Evolutionary conservation across 441 rosid genomes (phyloP).

Genomic region (Croton setiger): DNA sequence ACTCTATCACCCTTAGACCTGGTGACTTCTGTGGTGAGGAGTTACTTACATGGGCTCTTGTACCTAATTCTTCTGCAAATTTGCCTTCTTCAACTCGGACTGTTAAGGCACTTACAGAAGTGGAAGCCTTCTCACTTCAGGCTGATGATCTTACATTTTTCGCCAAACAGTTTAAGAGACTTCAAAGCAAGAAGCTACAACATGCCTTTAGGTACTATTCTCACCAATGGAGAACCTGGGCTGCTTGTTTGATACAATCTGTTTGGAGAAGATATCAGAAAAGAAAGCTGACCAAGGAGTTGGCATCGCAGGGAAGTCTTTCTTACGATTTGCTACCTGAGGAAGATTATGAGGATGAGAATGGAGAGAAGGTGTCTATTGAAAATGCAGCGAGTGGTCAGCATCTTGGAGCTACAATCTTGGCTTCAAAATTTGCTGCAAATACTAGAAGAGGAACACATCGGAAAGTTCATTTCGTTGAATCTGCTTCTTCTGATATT

Average conservation of each 20-base stretch:
- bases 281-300: constrained; percentile 26
- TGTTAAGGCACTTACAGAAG: constrained; percentile 31
- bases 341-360: constrained; percentile 15
- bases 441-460: constrained; percentile 46
- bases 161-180: constrained; percentile 34
- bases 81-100: constrained; percentile 38
- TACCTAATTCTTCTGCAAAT: constrained; percentile 27
- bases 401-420: constrained; percentile 46
- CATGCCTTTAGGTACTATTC: constrained; percentile 38
- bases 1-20: constrained; percentile 37
- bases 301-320: constrained; percentile 18
- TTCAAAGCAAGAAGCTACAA: constrained; percentile 37
- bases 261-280: constrained; percentile 36
- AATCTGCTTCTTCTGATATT: constrained; percentile 45
- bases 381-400: constrained; percentile 27
- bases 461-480: constrained; percentile 33
- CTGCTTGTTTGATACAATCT: constrained; percentile 36
- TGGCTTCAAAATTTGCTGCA: constrained; percentile 67
- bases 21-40: constrained; percentile 44
- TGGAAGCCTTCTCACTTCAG: constrained; percentile 36
- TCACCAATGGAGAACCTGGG: constrained; percentile 47
- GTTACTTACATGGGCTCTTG: constrained; percentile 37
- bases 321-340: constrained; percentile 15
- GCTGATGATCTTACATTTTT: constrained; percentile 36
- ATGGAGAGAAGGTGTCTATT: constrained; percentile 12